Conservation (phyloP, 139 green algal species). For the Micromonas commoda region DNA sequence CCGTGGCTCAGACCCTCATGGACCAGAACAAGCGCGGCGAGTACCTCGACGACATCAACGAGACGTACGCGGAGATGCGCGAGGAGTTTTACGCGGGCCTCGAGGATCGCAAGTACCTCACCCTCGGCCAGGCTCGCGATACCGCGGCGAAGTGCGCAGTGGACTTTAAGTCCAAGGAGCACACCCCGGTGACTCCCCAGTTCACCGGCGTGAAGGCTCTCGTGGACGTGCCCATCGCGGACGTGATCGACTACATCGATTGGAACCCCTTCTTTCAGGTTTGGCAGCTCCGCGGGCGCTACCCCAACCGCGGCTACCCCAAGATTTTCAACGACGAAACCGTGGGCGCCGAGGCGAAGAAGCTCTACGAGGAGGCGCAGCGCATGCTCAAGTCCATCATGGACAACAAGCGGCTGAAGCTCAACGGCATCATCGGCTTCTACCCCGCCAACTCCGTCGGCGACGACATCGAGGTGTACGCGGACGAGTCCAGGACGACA, state of each 20-base stretch:
- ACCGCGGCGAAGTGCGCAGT: conserved; percentile 42
- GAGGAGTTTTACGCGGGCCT: conserved; percentile 95
- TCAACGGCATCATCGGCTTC: conserved; percentile 81
- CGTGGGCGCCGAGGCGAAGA: conserved; percentile 89
- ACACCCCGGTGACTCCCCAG: conserved; percentile 66
- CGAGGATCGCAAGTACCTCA: conserved; percentile 86
- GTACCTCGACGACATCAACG: conserved; percentile 70
- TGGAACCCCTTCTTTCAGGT: conserved; percentile 99
- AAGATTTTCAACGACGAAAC: conserved; percentile 99
- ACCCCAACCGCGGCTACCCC: conserved; percentile 97
- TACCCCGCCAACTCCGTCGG: conserved; percentile 85
- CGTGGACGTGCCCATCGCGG: conserved; percentile 74
- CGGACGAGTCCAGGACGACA: conserved; percentile 50
- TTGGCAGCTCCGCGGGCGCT: conserved; percentile 94
- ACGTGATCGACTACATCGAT: conserved; percentile 92
- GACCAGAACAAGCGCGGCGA: conserved; percentile 55
- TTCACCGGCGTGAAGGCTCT: conserved; percentile 68
- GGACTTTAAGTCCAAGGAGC: conserved; percentile 74
- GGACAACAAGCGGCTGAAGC: conserved; percentile 66
- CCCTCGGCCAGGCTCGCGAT: conserved; percentile 45
- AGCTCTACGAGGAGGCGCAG: conserved; percentile 92
- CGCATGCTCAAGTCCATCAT: conserved; percentile 71
- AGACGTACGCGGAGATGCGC: conserved; percentile 89
- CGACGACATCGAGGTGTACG: conserved; percentile 89
- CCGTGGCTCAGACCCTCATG: conserved; percentile 81